Base-by-base conservation (phyloP, 1,284 basidiomycete species). In the Fomitiporia mediterranea region DNA sequence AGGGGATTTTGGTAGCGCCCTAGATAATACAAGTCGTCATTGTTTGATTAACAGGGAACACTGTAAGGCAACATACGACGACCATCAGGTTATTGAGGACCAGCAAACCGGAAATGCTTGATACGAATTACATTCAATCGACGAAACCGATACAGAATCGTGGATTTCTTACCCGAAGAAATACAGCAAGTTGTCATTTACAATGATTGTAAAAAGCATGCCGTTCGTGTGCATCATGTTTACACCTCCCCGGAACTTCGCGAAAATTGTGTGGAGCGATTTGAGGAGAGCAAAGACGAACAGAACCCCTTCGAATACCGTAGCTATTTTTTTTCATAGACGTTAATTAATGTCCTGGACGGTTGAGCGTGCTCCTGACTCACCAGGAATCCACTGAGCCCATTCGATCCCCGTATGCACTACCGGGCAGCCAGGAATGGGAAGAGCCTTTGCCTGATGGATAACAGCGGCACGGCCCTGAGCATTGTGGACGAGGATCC, bases 61-160 rank as follows among this genome's bases (percentile, higher is more conserved):
- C 15, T 8, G 38, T 9, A n/a, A 4, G 30, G 25, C 7, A 4
- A 72, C 63, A 21, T 70, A 58, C 75, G 32, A 76, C 70, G 9
- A 75, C 73, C 74, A 77, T 76, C 4, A 77, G 62, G 57, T 74
- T 74, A 62, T 75, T 75, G 57, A 75, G 69, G 2, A 74, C 57
- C 19, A 76, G 62, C 1, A 76, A 60, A 53, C 66, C 62, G 2
- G 67, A 63, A 25, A 72, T 64, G 3, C 70, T 71, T 49, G 35
- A 51, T 38, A 51, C 15, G 40, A 27, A 11, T 28, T n/a, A n/a
- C 32, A 17, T 23, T 48, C 50, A 37, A 17, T 35, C n/a, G 2
- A 23, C 32, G 1, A 2, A 47, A 37, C 28, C 1, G 19, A 11
- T 23, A 17, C 8, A 19, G 8, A 11, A 28, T 17, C 4, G 30